Percentiles rank a stretch among this genome's conserved stretches.
Evolutionary conservation across 306 rosid species (phyloP).

Genomic region (Quercus engelmannii): DNA sequence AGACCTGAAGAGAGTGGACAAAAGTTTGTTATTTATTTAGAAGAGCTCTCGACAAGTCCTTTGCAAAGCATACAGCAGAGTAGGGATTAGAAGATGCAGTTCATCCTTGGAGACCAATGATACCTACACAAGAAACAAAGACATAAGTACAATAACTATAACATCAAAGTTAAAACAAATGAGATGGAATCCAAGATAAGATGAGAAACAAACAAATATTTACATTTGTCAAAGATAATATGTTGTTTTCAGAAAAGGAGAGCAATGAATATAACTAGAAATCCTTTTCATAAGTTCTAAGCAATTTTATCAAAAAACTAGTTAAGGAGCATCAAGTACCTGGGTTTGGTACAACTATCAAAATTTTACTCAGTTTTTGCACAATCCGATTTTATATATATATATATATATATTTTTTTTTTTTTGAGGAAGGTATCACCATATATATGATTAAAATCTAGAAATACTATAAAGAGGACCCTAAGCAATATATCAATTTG

Average conservation of each 20-base stretch:
- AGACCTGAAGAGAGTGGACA: slow-evolving; percentile 12
- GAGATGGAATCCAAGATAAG: not conserved
- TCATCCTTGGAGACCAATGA: slow-evolving; percentile 90
- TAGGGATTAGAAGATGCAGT: not conserved
- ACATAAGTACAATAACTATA: not conserved
- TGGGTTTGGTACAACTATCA: not conserved
- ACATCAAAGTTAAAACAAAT: not conserved
- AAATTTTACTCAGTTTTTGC: not conserved
- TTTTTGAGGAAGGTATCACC: not conserved
- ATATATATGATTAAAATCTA: not conserved
- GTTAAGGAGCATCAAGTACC: not conserved
- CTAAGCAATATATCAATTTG: not conserved
- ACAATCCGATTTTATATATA: too few relatives aligned
- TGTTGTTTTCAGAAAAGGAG: not conserved
- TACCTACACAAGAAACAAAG: slow-evolving; percentile 36
- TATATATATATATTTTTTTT: too few relatives aligned
- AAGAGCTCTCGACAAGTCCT: slow-evolving; percentile 1
- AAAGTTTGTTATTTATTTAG: slow-evolving; percentile 27
- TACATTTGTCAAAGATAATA: not conserved
- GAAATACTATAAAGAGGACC: not conserved
- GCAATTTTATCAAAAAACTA: too few relatives aligned
- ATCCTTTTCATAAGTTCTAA: not conserved
- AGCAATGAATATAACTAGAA: not conserved
- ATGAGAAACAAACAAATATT: not conserved
- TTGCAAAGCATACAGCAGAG: not conserved